Evolutionary conservation across 140 eudicot species (phyloP).

Genomic region (Anethum foeniculum): DNA sequence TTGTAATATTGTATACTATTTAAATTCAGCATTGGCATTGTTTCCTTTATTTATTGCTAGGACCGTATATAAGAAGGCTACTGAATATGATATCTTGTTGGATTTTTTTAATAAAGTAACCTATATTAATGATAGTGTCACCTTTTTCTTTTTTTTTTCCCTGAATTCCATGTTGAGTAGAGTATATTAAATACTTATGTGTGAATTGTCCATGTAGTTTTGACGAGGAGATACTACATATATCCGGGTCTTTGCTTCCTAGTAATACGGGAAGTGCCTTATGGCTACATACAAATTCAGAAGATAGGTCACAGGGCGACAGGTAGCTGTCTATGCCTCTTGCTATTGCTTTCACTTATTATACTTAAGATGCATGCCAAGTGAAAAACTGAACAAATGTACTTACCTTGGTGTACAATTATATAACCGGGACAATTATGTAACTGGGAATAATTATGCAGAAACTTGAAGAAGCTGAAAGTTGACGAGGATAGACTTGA

Average conservation of each 20-base stretch:
- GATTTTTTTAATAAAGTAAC: not conserved
- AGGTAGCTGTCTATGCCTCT: constrained; percentile 34
- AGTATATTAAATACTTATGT: not conserved
- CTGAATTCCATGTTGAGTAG: not conserved
- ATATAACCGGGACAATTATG: not conserved
- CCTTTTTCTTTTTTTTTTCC: not conserved
- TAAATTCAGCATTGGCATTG: not conserved
- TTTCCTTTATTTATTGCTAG: not conserved
- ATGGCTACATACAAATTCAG: constrained; percentile 56
- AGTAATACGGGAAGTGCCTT: constrained; percentile 53
- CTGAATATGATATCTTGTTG: not conserved
- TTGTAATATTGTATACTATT: not conserved
- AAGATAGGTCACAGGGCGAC: constrained; percentile 29
- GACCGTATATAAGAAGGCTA: not conserved
- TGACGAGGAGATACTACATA: constrained; percentile 82
- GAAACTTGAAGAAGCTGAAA: constrained; percentile 31
- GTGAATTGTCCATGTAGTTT: constrained; percentile 38
- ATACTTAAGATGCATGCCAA: not conserved
- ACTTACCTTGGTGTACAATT: not conserved
- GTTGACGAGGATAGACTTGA: constrained; percentile 17
- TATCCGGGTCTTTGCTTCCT: constrained; percentile 66
- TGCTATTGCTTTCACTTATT: not conserved
- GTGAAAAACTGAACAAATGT: not conserved
- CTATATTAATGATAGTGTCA: not conserved
- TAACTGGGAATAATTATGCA: constrained; percentile 7